Evolutionary conservation across 176 grass and related monocot species (phyloP), one percentile per base, ranked within the genome.

Genomic region (Rhipidocladum racemiflorum): DNA sequence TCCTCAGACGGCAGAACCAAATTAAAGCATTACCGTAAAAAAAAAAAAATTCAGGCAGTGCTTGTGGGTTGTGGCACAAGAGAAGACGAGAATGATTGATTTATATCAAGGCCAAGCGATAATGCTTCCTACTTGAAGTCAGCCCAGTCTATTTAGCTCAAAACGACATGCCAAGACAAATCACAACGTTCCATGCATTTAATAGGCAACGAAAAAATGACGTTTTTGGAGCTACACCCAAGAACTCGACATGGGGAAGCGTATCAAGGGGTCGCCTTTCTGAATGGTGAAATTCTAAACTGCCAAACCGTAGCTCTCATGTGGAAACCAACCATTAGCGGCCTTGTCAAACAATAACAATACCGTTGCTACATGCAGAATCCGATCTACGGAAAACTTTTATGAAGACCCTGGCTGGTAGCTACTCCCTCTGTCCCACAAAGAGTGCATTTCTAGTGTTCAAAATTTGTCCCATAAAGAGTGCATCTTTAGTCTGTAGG

Each of bases 151-250:
- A 44, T 36, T 62, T 12, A 36, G 12, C 16, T 69, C 14, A 39
- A 55, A 59, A 63, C 1, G 34, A 62, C 24, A 84, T 18, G 12
- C 11, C 14, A 49, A 44, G 21, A 46, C 54, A 24, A 43, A 24
- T 21, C 36, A 39, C 54, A 34, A 18, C 48, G 18, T 72, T 25
- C 70, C 68, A 49, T 82, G 68, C 55, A 34, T 21, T 34, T 50
- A 0, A 0, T 32, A 21, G 16, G 28, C 1, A 15, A 1, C 27
- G 14, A 30, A 81, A 81, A 32, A 24, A 1, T 42, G 82, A 85
- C 35, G 35, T 69, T 51, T 85, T 81, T 77, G 87, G 83, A 81
- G 45, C 63, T 36, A 32, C 72, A 29, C 38, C 59, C 4, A 46
- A 27, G 46, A 53, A 46, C 55, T 48, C 46, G 24, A 38, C 20